Percentiles rank a stretch among this genome's conserved stretches.
Conservation (phyloP, 2,329 filamentous ascomycete genomes). For the Diplodia seriata region DNA sequence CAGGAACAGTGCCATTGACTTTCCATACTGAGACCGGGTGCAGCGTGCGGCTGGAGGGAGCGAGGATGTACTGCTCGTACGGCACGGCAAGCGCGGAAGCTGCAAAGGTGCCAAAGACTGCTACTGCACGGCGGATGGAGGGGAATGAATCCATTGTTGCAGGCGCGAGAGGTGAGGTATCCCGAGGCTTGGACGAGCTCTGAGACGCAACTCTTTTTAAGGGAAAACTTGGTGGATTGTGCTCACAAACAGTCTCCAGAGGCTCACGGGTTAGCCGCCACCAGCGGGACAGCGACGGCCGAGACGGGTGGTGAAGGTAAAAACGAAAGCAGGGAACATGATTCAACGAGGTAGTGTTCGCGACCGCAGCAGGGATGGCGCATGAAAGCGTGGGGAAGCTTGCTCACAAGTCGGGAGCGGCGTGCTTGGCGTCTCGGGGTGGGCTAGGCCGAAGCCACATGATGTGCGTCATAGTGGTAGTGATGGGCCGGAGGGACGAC, state of each 20-base stretch:
- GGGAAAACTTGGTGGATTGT: neutral
- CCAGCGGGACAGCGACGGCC: constrained; percentile 18
- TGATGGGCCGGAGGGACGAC: constrained; percentile 2
- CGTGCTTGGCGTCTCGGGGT: constrained; percentile 21
- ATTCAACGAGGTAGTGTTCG: neutral
- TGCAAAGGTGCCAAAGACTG: constrained; percentile 5
- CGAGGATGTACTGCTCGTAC: constrained; percentile 53
- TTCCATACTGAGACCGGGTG: constrained; percentile 48
- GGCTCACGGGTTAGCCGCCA: constrained; percentile 15
- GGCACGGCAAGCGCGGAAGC: constrained; percentile 35
- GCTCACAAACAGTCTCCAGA: neutral
- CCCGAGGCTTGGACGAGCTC: neutral
- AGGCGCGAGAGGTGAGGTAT: neutral
- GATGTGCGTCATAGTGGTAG: constrained; percentile 11
- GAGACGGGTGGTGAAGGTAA: constrained; percentile 2
- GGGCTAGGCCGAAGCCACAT: constrained; percentile 22
- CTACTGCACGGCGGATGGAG: constrained; percentile 1
- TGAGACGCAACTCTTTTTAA: neutral
- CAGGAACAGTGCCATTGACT: constrained; percentile 50
- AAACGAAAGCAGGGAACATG: neutral
- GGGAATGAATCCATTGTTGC: neutral
- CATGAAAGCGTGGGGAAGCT: constrained; percentile 20
- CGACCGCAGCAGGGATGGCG: neutral
- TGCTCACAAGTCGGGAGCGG: neutral
- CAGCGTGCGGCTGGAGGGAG: constrained; percentile 48